Evolutionary conservation across 2,329 filamentous ascomycete genomes (phyloP).

Genomic region (Pseudogymnoascus sp.): DNA sequence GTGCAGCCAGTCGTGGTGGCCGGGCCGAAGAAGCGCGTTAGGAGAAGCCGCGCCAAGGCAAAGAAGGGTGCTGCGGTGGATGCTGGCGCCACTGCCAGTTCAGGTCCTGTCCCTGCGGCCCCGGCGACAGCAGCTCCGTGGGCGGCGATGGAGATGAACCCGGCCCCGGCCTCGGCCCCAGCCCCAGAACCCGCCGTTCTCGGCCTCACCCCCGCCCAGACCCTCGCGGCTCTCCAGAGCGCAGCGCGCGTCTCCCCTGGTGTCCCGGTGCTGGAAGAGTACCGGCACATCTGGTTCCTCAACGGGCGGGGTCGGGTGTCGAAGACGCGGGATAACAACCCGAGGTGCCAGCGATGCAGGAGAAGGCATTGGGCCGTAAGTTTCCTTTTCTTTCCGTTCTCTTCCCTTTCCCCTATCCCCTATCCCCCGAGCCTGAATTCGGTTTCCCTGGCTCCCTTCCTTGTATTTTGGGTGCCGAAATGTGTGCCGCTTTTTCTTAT

Average conservation of each 20-base stretch:
- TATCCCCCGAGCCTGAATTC: neutral
- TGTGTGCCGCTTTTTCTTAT: neutral
- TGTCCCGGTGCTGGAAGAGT: neutral
- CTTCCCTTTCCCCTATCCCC: neutral
- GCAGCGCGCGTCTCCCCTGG: neutral
- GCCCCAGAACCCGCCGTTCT: neutral
- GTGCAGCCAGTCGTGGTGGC: no score
- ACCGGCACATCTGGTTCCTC: neutral
- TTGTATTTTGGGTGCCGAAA: neutral
- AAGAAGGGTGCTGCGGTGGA: neutral
- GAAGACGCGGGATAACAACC: neutral
- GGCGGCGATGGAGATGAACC: neutral
- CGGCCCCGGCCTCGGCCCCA: neutral
- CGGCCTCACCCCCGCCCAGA: neutral
- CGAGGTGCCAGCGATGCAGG: neutral
- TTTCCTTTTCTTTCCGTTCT: neutral
- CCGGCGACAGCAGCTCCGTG: neutral
- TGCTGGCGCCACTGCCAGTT: no score
- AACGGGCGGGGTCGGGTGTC: neutral
- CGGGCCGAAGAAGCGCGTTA: neutral
- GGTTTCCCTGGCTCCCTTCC: neutral
- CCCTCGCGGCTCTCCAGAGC: neutral
- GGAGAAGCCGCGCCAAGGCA: neutral
- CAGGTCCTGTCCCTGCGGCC: neutral
- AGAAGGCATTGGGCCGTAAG: neutral